Conservation (phyloP, 345 rosid genomes). For the Cochlearia excelsa region DNA sequence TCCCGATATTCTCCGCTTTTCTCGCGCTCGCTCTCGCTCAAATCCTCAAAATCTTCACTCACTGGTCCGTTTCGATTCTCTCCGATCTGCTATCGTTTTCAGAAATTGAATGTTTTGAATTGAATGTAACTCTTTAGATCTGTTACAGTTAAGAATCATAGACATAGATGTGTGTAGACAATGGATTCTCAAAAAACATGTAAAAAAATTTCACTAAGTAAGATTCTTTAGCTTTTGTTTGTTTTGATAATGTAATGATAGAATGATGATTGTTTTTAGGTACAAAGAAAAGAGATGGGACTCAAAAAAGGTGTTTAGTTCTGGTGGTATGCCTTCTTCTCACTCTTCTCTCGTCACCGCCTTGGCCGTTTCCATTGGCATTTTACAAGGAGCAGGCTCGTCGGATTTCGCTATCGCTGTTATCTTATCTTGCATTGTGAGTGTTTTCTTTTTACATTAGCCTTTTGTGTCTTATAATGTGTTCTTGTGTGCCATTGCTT, state of each 20-base stretch:
- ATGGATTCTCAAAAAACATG: too few relatives aligned
- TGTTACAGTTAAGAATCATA: too few relatives aligned
- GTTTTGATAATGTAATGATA: too few relatives aligned
- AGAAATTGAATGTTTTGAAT: not conserved
- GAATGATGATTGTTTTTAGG: slow-evolving; percentile 47
- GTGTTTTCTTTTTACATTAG: slow-evolving; percentile 25
- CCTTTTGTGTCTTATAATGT: not conserved
- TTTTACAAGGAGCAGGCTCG: slow-evolving; percentile 72
- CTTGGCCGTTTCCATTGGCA: slow-evolving; percentile 71
- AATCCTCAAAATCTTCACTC: slow-evolving; percentile 92
- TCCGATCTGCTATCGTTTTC: not conserved
- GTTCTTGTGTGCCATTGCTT: too few relatives aligned
- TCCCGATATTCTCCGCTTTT: slow-evolving; percentile 79
- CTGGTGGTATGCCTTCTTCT: slow-evolving; percentile 99
- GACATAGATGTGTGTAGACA: too few relatives aligned
- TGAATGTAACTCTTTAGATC: too few relatives aligned
- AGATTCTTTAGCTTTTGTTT: too few relatives aligned
- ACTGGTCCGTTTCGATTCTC: slow-evolving; percentile 53
- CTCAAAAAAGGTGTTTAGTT: slow-evolving; percentile 71
- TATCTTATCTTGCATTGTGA: slow-evolving; percentile 81
- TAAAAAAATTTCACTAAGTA: too few relatives aligned
- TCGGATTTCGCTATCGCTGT: slow-evolving; percentile 83
- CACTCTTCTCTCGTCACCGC: slow-evolving; percentile 97
- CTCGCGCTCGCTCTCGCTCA: slow-evolving; percentile 93
- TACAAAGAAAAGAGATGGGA: slow-evolving; percentile 96